Evolutionary conservation across 2,329 filamentous ascomycete genomes (phyloP).

Genomic region (Colletotrichum musae): DNA sequence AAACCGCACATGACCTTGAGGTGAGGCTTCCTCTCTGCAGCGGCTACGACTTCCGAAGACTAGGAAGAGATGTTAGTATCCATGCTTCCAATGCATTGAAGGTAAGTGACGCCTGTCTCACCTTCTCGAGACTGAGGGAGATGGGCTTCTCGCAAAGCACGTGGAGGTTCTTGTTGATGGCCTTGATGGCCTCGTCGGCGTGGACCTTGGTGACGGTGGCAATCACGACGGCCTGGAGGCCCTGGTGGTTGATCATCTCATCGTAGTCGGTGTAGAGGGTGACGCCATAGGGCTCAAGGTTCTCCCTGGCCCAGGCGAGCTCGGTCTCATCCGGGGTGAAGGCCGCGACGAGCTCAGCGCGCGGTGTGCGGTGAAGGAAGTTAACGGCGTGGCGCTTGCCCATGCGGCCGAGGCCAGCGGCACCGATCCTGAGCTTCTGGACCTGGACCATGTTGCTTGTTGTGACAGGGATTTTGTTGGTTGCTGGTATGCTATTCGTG

Average conservation of each 20-base stretch:
- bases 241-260: slow-evolving; percentile 59
- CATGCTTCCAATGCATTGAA: not conserved
- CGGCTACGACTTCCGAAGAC: slow-evolving; percentile 66
- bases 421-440: slow-evolving; percentile 57
- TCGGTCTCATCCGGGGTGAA: slow-evolving; percentile 62
- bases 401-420: slow-evolving; percentile 67
- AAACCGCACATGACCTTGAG: slow-evolving; percentile 72
- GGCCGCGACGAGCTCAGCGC: slow-evolving; percentile 64
- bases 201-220: slow-evolving; percentile 66
- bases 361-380: slow-evolving; percentile 60
- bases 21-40: slow-evolving; percentile 67
- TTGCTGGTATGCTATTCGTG: too few species aligned
- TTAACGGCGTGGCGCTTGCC: slow-evolving; percentile 65
- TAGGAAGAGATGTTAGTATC: slow-evolving; percentile 56
- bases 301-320: slow-evolving; percentile 57
- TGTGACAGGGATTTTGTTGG: too few species aligned
- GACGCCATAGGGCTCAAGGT: slow-evolving; percentile 60
- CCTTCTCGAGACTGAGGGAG: slow-evolving; percentile 71
- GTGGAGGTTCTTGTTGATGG: slow-evolving; percentile 68
- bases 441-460: slow-evolving; percentile 25
- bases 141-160: slow-evolving; percentile 73
- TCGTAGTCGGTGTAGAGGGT: slow-evolving; percentile 60
- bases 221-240: slow-evolving; percentile 59
- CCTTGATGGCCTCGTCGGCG: slow-evolving; percentile 69
- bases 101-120: slow-evolving; percentile 49